Base-by-base conservation (phyloP, 202 grass and related monocot genomes). In the Musa balbisiana region DNA sequence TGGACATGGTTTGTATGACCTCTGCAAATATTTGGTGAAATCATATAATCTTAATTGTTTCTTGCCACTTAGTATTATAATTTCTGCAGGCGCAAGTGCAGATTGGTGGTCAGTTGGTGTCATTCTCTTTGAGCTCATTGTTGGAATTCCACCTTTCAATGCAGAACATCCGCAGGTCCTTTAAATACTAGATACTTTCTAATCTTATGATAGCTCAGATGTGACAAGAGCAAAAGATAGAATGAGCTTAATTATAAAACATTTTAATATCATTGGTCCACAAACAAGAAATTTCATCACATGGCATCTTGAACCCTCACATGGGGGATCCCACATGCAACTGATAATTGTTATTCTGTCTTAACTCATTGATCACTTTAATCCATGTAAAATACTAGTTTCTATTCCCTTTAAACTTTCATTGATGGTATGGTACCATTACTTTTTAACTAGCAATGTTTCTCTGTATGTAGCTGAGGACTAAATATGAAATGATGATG, bases 91-190 rank as follows among this genome's bases (percentile, higher is more conserved):
- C 90, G 81, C 85, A 79, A 99, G 96, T 87, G 96, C 96, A 52
- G 96, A 99, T 99, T 99, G 96, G 96, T 99, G 96, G 96, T 99
- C 96, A 63, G 96, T 99, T 77, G 96, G 96, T 77, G 87, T 95
- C 49, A 95, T 99, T 88, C 89, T 99, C 67, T 99, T 99, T 85
- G 96, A 99, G 79, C 84, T 99, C 52, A 92, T 99, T 89, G 96
- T 99, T 80, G 96, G 96, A 79, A 92, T 99, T 85, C 96, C 96
- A 79, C 96, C 96, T 9, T 99, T 99, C 76, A 99, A 99, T 77
- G 96, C 96, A 55, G 96, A 92, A 87, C 91, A 99, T 77, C 87
- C 96, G 27, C 89, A 99, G 91, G 96, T 92, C 85, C 63, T 55
- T 70, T 83, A 80, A n/a, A 71, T 70, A 1, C 49, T 59, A 68